A percentile compares a stretch with the other conserved stretches of the same genome.
Conservation (phyloP, 805 yeast species). For the Ogataea ramenticola region DNA sequence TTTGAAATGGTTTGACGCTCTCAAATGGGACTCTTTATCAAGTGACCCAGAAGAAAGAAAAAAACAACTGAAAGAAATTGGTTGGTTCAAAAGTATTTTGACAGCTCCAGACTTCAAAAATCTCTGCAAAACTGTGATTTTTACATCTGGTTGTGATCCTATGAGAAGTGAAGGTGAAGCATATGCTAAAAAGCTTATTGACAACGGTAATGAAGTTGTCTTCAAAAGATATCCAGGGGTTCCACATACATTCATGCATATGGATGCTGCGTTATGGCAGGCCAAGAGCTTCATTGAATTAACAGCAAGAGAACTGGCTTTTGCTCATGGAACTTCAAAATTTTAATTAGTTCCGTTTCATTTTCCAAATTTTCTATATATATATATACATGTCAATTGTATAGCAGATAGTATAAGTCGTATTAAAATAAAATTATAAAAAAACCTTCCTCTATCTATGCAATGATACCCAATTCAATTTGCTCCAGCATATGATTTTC, state of each 20-base stretch:
- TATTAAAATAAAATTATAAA: no score
- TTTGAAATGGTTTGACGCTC: constrained; percentile 22
- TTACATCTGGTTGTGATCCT: constrained; percentile 28
- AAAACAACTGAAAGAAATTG: constrained; percentile 16
- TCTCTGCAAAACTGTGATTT: constrained; percentile 22
- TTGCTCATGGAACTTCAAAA: constrained; percentile 17
- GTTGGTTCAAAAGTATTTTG: constrained; percentile 24
- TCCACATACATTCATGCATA: constrained; percentile 28
- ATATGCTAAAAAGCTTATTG: constrained; percentile 21
- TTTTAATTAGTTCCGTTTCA: no score
- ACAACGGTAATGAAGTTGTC: constrained; percentile 20
- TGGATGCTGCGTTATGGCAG: constrained; percentile 25
- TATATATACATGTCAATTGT: no score
- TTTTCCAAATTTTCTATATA: no score
- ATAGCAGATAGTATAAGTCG: no score
- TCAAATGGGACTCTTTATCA: constrained; percentile 23
- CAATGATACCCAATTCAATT: no score
- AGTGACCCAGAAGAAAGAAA: constrained; percentile 8
- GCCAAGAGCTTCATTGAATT: constrained; percentile 21
- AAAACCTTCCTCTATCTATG: no score
- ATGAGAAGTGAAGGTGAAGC: constrained; percentile 27
- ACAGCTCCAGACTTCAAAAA: constrained; percentile 20
- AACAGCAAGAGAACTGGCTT: constrained; percentile 21
- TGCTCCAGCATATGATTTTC: no score
- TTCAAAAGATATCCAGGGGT: constrained; percentile 25